Evolutionary conservation across 148 eudicot genomes (phyloP).

Genomic region (Oxyria digyna): DNA sequence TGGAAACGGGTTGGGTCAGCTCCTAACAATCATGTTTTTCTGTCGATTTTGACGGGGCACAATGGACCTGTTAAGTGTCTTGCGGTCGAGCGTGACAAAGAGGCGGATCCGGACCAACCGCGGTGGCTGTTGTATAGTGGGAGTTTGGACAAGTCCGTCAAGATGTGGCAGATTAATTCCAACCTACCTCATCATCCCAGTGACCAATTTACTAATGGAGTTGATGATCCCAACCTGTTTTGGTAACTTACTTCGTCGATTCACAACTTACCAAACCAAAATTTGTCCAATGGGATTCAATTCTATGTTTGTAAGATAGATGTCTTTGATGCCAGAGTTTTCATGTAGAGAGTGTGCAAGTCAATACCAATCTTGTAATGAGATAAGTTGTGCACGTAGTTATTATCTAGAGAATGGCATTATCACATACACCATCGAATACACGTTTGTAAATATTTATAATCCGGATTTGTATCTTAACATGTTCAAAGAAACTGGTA

Average conservation of each 20-base stretch:
- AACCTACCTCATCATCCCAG: slow-evolving; percentile 6
- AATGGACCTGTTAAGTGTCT: slow-evolving; percentile 65
- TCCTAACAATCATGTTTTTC: slow-evolving; percentile 20
- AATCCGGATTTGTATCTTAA: too few species aligned
- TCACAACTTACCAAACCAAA: too few species aligned
- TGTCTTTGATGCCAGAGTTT: neutral
- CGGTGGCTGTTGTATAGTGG: slow-evolving; percentile 56
- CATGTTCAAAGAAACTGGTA: too few species aligned
- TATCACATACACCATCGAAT: too few species aligned
- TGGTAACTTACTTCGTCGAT: neutral
- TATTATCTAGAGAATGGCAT: too few species aligned
- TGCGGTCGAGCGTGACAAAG: slow-evolving; percentile 42
- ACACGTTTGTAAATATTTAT: too few species aligned
- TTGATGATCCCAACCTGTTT: neutral
- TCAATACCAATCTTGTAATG: too few species aligned
- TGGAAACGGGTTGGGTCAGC: slow-evolving; percentile 46
- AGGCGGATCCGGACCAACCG: neutral
- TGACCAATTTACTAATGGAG: neutral
- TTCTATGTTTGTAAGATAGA: neutral
- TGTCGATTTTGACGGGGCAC: slow-evolving; percentile 50
- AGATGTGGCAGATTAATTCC: slow-evolving; percentile 46
- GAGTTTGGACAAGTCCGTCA: slow-evolving; percentile 69
- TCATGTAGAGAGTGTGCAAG: neutral
- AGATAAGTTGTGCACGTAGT: too few species aligned
- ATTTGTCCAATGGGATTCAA: neutral